A percentile compares a stretch with the other conserved stretches of the same genome.
These are phyloP conservation scores for Nidularia pulvinata DNA, from an alignment of 768 basidiomycete species.

Conservation along the genomic window DNA sequence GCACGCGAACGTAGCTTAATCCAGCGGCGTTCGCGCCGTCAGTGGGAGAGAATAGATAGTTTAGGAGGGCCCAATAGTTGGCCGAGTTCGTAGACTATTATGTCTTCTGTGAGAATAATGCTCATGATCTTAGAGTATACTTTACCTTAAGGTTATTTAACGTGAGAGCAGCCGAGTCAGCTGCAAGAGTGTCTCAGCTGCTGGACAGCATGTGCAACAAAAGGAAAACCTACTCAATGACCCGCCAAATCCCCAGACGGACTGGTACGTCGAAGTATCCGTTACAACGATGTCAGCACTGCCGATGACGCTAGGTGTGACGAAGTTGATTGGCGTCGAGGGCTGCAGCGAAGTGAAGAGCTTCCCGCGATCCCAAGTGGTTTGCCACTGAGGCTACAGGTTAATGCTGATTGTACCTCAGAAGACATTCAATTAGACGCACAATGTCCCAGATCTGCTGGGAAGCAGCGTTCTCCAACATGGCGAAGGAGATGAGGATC, in stretches of 20 bases:
- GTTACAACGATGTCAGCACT: slow-evolving; percentile 64
- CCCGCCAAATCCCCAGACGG: slow-evolving; percentile 68
- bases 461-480: slow-evolving; percentile 24
- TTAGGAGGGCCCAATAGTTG: slow-evolving; percentile 60
- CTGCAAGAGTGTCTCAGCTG: slow-evolving; percentile 24
- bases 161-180: slow-evolving; percentile 68
- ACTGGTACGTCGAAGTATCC: slow-evolving; percentile 56
- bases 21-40: slow-evolving; percentile 67
- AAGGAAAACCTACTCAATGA: slow-evolving; percentile 46
- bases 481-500: slow-evolving; percentile 4
- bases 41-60: slow-evolving; percentile 59
- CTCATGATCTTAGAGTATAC: background rate
- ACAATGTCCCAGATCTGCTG: slow-evolving; percentile 60
- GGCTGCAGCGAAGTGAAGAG: slow-evolving; percentile 50
- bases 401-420: slow-evolving; percentile 3
- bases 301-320: slow-evolving; percentile 51
- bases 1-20: slow-evolving; percentile 66
- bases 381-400: slow-evolving; percentile 49
- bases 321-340: slow-evolving; percentile 56
- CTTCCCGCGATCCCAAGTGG: slow-evolving; percentile 48
- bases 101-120: background rate
- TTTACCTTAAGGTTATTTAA: slow-evolving; percentile 66
- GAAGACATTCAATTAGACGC: slow-evolving; percentile 12
- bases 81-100: slow-evolving; percentile 32
- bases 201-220: background rate